Percentiles rank a stretch among this genome's conserved stretches.
These are phyloP conservation scores for Syncephalis plumigaleata DNA, from an alignment of 371 early-diverging fungal genomes.

Conservation along the genomic window DNA sequence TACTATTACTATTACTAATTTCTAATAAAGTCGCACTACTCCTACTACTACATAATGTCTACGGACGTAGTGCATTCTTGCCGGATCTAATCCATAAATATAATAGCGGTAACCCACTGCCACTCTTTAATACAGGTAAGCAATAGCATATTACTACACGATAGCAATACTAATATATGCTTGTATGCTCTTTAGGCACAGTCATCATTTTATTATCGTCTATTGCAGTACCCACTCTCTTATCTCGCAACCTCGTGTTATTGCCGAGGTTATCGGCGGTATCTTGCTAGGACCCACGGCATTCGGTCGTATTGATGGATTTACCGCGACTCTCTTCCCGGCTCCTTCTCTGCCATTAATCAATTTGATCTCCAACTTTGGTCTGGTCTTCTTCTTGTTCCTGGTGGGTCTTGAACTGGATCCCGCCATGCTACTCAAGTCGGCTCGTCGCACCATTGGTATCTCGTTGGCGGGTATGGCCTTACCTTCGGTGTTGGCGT, in stretches of 20 bases:
- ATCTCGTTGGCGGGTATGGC: constrained; percentile 56
- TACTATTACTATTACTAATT: too few species aligned
- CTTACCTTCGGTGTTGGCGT: constrained; percentile 49
- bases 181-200: neutral
- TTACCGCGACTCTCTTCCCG: constrained; percentile 37
- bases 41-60: neutral
- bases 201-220: constrained; percentile 41
- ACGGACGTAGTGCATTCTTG: constrained; percentile 33
- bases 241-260: constrained; percentile 51
- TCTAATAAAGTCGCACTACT: too few species aligned
- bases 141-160: neutral
- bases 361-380: constrained; percentile 67
- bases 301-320: constrained; percentile 48
- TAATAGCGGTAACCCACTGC: constrained; percentile 30
- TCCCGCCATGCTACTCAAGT: constrained; percentile 21
- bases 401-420: constrained; percentile 75
- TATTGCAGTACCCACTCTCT: constrained; percentile 32
- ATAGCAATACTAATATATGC: neutral
- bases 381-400: constrained; percentile 80
- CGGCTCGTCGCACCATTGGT: constrained; percentile 19
- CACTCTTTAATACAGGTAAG: constrained; percentile 48
- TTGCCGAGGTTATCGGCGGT: constrained; percentile 61
- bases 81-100: constrained; percentile 40
- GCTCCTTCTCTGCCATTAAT: constrained; percentile 36
- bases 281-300: constrained; percentile 62